Conservation (phyloP, 306 rosid genomes). For the Gastrolobium villosum region DNA sequence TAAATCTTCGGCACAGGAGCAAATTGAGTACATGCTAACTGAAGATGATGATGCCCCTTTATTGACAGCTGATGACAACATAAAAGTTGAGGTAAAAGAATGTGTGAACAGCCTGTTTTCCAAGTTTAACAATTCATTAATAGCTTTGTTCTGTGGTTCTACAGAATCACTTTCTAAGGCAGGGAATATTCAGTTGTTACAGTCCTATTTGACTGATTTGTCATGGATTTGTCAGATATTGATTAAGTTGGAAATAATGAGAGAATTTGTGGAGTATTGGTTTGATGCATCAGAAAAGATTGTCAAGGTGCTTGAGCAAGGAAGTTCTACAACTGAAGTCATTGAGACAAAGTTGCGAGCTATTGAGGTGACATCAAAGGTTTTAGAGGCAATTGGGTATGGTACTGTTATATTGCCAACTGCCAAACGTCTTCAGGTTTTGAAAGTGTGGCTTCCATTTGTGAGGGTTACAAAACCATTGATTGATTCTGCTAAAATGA, state of each 20-base stretch:
- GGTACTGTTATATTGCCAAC: slow-evolving; percentile 82
- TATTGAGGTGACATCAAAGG: slow-evolving; percentile 81
- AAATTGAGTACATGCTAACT: slow-evolving; percentile 92
- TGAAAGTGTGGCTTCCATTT: slow-evolving; percentile 93
- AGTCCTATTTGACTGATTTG: slow-evolving; percentile 73
- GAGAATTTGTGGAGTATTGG: slow-evolving; percentile 82
- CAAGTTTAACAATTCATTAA: slow-evolving; percentile 65
- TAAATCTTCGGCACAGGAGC: slow-evolving; percentile 92
- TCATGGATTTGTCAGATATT: slow-evolving; percentile 83
- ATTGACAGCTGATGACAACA: slow-evolving; percentile 68
- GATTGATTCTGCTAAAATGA: slow-evolving; percentile 60
- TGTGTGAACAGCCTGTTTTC: slow-evolving; percentile 70
- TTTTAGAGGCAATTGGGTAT: slow-evolving; percentile 82
- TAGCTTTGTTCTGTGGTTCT: slow-evolving; percentile 61
- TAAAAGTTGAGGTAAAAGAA: slow-evolving; percentile 75
- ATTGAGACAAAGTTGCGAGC: slow-evolving; percentile 67
- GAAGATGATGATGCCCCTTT: slow-evolving; percentile 94
- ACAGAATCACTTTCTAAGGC: slow-evolving; percentile 57
- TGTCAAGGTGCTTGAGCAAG: slow-evolving; percentile 69
- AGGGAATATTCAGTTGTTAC: slow-evolving; percentile 61
- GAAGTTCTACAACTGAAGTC: slow-evolving; percentile 56
- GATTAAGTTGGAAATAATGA: slow-evolving; percentile 82
- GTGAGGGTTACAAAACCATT: slow-evolving; percentile 86
- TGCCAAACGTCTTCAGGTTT: slow-evolving; percentile 69
- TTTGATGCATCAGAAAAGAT: slow-evolving; percentile 84